Base-by-base conservation (phyloP, 768 basidiomycete genomes). In the Rhodosporidiobolus odoratus region DNA sequence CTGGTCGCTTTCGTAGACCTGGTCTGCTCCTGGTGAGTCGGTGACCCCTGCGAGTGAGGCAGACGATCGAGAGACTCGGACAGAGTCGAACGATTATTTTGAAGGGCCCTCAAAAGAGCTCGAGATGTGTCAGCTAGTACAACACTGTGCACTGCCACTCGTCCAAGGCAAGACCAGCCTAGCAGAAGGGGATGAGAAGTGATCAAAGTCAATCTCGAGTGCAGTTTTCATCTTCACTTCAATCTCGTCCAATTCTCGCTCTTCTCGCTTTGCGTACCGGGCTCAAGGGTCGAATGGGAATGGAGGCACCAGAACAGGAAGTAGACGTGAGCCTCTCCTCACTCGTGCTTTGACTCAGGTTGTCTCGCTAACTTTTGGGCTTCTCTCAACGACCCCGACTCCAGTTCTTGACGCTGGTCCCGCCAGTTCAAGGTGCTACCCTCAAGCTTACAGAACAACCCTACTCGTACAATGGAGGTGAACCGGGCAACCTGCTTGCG, bases 291-390 rank as follows among this genome's bases (percentile, higher is more conserved):
- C 47, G 34, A 12, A n/a, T n/a, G n/a, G n/a, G n/a, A 16, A 70
- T 72, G 63, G 72, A 73, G 54, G 72, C 72, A 1, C 61, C 68
- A 9, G 72, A 73, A 32, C 53, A 63, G 32, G 72, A 73, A 32
- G 57, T 56, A 21, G 65, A 69, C 35, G 72, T 66, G 25, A 35
- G 43, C 30, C 40, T 2, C 21, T n/a, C 4, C 48, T 10, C 25
- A 17, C 35, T 19, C 37, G 9, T 37, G 1, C 48, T 27, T 21
- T 45, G n/a, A 43, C 45, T 35, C 15, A 5, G n/a, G n/a, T n/a
- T 21, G 52, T 40, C 41, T 23, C 54, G 10, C 23, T n/a, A 25
- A 38, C 38, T 32, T 25, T 48, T n/a, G n/a, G n/a, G 17, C 37
- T 15, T 21, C 40, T n/a, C 32, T 27, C 41, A 17, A 6, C 30